Conservation (phyloP, 345 rosid species). For the Eucalyptus virginea region DNA sequence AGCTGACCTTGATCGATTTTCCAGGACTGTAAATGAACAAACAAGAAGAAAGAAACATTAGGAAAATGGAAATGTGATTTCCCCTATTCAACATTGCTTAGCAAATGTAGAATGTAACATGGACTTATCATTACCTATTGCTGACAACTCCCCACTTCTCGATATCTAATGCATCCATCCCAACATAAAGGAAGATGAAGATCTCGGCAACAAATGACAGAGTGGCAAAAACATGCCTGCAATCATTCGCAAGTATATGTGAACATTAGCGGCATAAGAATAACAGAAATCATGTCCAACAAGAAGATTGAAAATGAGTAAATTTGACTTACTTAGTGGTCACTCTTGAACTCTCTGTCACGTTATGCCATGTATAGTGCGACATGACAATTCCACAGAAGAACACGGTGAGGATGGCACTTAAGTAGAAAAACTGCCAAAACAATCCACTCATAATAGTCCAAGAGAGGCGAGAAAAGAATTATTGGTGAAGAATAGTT, state of each 20-base stretch:
- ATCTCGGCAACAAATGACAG: constrained; percentile 36
- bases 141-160: constrained; percentile 39
- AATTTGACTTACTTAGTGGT: constrained; percentile 22
- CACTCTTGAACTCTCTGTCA: constrained; percentile 37
- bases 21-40: constrained; percentile 20
- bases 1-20: constrained; percentile 24
- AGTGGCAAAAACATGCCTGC: constrained; percentile 38
- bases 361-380: constrained; percentile 43
- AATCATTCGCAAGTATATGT: not conserved
- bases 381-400: constrained; percentile 49
- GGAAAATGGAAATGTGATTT: not conserved
- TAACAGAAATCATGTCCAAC: not conserved
- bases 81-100: not conserved
- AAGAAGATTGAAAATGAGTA: not conserved
- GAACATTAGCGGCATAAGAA: not conserved
- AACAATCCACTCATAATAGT: not conserved
- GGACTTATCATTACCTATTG: constrained; percentile 7
- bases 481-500: not conserved
- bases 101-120: not conserved
- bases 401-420: constrained; percentile 43
- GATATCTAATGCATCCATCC: constrained; percentile 44
- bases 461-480: not conserved
- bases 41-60: not conserved
- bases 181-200: constrained; percentile 42
- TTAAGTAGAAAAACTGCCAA: constrained; percentile 27